phyloP scores from a whole-genome alignment of 345 rosid species.

The Physaria fendleri region DNA sequence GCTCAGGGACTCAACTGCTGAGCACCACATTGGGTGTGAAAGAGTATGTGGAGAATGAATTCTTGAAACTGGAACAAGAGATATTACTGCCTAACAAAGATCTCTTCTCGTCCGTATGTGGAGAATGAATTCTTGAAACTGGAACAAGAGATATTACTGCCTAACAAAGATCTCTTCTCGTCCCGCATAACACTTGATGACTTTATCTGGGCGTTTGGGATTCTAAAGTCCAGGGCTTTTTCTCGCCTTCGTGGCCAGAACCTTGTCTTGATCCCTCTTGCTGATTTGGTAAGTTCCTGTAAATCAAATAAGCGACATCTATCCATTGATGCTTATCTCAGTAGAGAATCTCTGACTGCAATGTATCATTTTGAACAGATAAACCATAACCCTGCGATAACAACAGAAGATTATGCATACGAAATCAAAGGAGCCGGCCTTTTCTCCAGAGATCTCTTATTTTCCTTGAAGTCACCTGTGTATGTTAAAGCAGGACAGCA shows the following conservation, averaged over 20 bases:
- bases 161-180: conserved; percentile 62
- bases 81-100: conserved; percentile 47
- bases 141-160: conserved; percentile 54
- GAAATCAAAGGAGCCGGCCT: conserved; percentile 96
- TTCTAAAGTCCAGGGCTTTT: conserved; percentile 83
- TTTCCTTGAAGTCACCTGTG: conserved; percentile 73
- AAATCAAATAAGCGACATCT: background rate
- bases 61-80: conserved; percentile 56
- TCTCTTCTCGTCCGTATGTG: conserved; percentile 56
- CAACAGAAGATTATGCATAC: conserved; percentile 68
- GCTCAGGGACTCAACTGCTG: conserved; percentile 69
- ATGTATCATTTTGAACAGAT: conserved; percentile 40
- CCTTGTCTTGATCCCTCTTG: conserved; percentile 84
- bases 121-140: conserved; percentile 53
- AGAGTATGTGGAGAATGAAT: conserved; percentile 57
- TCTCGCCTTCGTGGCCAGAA: conserved; percentile 83
- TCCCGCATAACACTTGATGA: conserved; percentile 53
- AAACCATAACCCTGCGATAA: conserved; percentile 71
- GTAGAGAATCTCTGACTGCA: background rate
- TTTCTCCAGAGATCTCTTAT: conserved; percentile 79
- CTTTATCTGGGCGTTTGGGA: conserved; percentile 86
- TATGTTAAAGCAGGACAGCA: conserved; percentile 84
- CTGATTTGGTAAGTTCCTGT: conserved; percentile 59
- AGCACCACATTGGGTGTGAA: conserved; percentile 66
- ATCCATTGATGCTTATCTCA: background rate